A percentile compares a stretch with the other conserved stretches of the same genome.
Evolutionary conservation across 495 filamentous ascomycete species (phyloP).

Genomic region (Penicillium cinerascens): DNA sequence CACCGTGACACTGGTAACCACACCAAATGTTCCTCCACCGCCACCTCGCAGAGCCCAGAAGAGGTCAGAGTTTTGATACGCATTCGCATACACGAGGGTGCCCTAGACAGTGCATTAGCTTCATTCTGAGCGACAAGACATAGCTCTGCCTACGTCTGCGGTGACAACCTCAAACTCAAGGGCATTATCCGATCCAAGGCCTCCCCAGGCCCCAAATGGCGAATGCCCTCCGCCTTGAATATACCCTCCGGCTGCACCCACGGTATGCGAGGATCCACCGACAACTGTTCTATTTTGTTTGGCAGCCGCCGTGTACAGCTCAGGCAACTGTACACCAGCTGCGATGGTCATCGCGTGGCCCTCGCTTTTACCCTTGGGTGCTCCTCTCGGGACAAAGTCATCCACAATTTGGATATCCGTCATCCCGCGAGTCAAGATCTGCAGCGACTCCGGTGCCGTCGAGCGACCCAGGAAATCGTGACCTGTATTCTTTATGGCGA

Average conservation of each 20-base stretch:
- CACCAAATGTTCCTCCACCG: constrained; percentile 47
- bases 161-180: constrained; percentile 35
- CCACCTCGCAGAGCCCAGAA: constrained; percentile 55
- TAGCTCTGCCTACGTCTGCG: constrained; percentile 31
- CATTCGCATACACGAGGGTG: constrained; percentile 34
- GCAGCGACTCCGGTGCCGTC: constrained; percentile 48
- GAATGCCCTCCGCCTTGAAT: constrained; percentile 57
- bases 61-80: constrained; percentile 42
- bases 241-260: constrained; percentile 45
- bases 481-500: constrained; percentile 57
- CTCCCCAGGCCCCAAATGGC: constrained; percentile 33
- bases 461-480: constrained; percentile 52
- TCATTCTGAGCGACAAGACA: background rate
- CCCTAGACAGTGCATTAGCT: constrained; percentile 31
- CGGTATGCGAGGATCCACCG: constrained; percentile 17
- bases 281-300: constrained; percentile 13
- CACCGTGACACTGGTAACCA: constrained; percentile 46
- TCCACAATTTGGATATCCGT: constrained; percentile 35
- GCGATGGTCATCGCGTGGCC: constrained; percentile 47
- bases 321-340: constrained; percentile 48
- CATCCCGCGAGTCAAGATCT: constrained; percentile 52
- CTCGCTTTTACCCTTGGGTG: constrained; percentile 4
- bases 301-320: constrained; percentile 40
- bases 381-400: constrained; percentile 24
- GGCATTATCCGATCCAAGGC: constrained; percentile 33